Base-by-base conservation (phyloP, 306 rosid species). In the Lithocarpus polystachyus region DNA sequence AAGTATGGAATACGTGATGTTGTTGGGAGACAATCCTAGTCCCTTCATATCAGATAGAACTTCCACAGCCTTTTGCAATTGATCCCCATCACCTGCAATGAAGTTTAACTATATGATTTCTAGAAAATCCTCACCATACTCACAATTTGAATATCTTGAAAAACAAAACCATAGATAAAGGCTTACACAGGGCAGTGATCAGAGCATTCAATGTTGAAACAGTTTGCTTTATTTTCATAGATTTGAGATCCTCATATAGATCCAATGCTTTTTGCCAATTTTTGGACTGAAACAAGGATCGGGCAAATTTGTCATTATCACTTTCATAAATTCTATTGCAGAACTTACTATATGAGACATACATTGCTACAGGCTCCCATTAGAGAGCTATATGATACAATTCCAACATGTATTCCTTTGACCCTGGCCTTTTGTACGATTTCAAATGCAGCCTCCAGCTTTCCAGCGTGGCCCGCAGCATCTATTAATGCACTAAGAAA, bases 301-400 rank as follows among this genome's bases (percentile, higher is more conserved):
- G 26, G 51, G 17, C 2, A 67, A 33, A 5, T 33, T 35, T 1
- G n/a, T 33, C 13, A 67, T 6, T 17, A 13, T 18, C 72, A 1
- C 37, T 33, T 33, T 29, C 19, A 14, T 31, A 31, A 33, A 59
- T 3, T 40, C 15, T 68, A 24, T 33, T 10, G 45, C 37, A 70
- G 61, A 77, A 61, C 19, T 45, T 54, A 72, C 84, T 73, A 75
- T 70, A 59, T 29, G 65, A 62, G 69, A 89, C 94, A 80, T 93
- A 95, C 99, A 85, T 95, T 91, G 91, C 98, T 87, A 85, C 98
- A 95, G 74, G 99, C 99, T 43, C 99, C 99, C 99, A 95, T 92
- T 90, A 95, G 85, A 72, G 99, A 92, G 84, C 99, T 91, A 86
- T 91, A 95, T 74, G 97, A 69, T 78, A 91, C 78, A 52, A 76